phyloP scores from a whole-genome alignment of 176 grass and related monocot genomes.

The Saccharum spontaneum region DNA sequence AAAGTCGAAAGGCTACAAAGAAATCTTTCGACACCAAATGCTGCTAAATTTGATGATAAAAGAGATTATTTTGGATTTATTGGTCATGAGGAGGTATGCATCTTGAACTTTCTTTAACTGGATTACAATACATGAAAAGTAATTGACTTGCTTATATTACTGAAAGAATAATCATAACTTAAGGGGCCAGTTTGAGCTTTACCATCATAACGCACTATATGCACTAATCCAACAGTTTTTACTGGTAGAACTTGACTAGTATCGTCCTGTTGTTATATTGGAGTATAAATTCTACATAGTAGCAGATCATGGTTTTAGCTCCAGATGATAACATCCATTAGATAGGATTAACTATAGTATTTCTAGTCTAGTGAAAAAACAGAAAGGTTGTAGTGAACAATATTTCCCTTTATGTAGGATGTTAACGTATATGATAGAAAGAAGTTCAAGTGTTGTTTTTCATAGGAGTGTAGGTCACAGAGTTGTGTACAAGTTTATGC shows the following conservation, averaged over 20 bases:
- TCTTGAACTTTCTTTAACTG: slow-evolving; percentile 10
- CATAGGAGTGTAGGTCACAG: background rate
- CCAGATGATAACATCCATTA: background rate
- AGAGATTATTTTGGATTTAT: slow-evolving; percentile 77
- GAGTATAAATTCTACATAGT: background rate
- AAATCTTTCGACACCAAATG: slow-evolving; percentile 33
- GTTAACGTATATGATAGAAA: background rate
- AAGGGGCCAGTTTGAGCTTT: slow-evolving; percentile 11
- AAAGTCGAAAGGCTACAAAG: slow-evolving; percentile 34
- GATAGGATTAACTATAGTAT: background rate
- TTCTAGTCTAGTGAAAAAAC: background rate
- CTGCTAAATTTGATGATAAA: slow-evolving; percentile 52
- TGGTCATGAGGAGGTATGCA: slow-evolving; percentile 78
- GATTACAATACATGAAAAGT: background rate
- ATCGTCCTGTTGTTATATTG: background rate
- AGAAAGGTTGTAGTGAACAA: slow-evolving; percentile 1
- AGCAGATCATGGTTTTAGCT: background rate
- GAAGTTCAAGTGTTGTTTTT: slow-evolving; percentile 10
- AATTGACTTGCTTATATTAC: background rate
- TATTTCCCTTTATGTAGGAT: background rate
- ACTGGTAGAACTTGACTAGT: background rate
- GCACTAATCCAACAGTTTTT: slow-evolving; percentile 8
- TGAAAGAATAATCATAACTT: slow-evolving; percentile 7
- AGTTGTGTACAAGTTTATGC: background rate
- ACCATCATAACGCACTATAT: slow-evolving; percentile 5